These are phyloP conservation scores for Ceratocystis eucalypticola DNA, from an alignment of 2,329 filamentous ascomycete species.

Conservation along the genomic window DNA sequence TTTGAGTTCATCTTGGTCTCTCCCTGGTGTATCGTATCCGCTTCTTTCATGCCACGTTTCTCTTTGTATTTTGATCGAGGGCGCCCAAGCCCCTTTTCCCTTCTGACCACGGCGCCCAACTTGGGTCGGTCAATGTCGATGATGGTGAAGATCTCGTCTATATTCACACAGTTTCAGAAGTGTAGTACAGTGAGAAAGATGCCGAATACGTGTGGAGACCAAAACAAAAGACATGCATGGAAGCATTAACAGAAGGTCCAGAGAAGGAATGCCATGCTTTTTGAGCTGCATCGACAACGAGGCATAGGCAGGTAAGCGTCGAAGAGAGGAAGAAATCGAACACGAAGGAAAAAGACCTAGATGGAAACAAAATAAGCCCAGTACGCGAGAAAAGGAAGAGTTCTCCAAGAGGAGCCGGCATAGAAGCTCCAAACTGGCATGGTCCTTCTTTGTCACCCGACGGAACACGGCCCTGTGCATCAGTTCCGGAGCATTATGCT, in stretches of 20 bases:
- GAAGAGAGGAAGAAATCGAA: not conserved
- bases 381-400: not conserved
- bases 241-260: constrained; percentile 15
- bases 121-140: not conserved
- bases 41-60: not conserved
- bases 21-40: not conserved
- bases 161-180: constrained; percentile 4
- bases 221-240: constrained; percentile 13
- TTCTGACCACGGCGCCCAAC: not conserved
- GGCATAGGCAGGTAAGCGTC: not conserved
- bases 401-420: not conserved
- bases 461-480: constrained; percentile 4
- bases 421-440: not conserved
- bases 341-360: not conserved
- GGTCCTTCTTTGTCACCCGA: not conserved
- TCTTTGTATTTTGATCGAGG: not conserved
- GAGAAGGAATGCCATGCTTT: not conserved
- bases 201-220: constrained; percentile 1
- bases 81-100: not conserved
- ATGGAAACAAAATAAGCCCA: not conserved
- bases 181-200: constrained; percentile 1
- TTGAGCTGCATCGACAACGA: not conserved
- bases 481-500: not conserved
- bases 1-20: not conserved
- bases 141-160: not conserved